Conservation (phyloP, 495 filamentous ascomycete genomes). For the Aspergillus steynii region DNA sequence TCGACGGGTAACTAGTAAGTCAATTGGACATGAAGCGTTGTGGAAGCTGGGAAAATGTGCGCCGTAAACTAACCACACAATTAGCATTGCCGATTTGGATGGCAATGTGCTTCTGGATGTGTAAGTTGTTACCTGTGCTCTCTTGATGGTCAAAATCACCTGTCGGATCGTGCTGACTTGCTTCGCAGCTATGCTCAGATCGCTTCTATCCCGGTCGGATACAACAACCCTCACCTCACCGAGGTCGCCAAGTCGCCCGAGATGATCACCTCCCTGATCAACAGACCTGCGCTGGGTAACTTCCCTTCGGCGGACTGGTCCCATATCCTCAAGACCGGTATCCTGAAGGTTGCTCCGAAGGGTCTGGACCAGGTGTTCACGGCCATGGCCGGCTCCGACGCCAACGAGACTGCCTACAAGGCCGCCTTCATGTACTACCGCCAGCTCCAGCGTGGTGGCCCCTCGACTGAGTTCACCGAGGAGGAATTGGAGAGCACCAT, state of each 20-base stretch:
- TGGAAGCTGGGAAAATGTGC: neutral
- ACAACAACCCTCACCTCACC: conserved; percentile 85
- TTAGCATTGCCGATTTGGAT: conserved; percentile 84
- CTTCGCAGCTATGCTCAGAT: conserved; percentile 80
- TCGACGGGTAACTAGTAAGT: conserved; percentile 62
- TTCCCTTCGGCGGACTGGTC: conserved; percentile 93
- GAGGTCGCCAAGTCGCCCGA: conserved; percentile 70
- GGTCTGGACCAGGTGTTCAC: conserved; percentile 97
- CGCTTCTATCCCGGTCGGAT: conserved; percentile 94
- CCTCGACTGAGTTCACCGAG: conserved; percentile 76
- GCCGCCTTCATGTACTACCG: conserved; percentile 98
- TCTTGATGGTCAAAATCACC: conserved; percentile 4
- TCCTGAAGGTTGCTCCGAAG: conserved; percentile 85
- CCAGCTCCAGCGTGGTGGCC: conserved; percentile 82
- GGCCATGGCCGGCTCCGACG: conserved; percentile 91
- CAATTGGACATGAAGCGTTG: neutral
- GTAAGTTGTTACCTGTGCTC: conserved; percentile 49
- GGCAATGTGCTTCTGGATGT: conserved; percentile 68
- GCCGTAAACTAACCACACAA: conserved; percentile 26
- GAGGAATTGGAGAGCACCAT: conserved; percentile 79
- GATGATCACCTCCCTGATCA: conserved; percentile 84
- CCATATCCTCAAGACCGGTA: conserved; percentile 78
- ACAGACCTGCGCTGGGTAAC: conserved; percentile 93
- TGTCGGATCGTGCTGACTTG: conserved; percentile 5
- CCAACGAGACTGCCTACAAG: conserved; percentile 99